These are phyloP conservation scores for Aspergillus texensis DNA, from an alignment of 2,329 filamentous ascomycete species.

Conservation along the genomic window DNA sequence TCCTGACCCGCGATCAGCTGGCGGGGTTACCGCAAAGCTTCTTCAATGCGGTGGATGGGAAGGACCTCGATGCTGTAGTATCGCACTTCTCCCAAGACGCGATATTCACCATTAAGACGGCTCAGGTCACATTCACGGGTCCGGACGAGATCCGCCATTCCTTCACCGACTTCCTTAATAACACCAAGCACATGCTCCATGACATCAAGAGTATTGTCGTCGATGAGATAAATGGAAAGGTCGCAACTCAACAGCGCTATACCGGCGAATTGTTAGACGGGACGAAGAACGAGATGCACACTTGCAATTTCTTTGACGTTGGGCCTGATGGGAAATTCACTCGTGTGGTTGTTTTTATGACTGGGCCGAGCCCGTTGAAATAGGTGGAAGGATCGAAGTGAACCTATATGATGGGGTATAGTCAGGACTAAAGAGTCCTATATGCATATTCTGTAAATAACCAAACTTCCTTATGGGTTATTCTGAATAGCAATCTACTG, in stretches of 20 bases:
- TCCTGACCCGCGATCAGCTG: not conserved
- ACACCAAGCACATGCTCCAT: slow-evolving; percentile 6
- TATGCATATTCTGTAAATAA: no score
- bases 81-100: slow-evolving; percentile 10
- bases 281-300: not conserved
- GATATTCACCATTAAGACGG: slow-evolving; percentile 10
- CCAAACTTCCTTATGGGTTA: no score
- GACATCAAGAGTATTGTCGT: slow-evolving; percentile 5
- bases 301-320: slow-evolving; percentile 15
- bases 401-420: no score
- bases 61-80: not conserved
- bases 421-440: no score
- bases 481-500: no score
- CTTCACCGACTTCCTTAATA: not conserved
- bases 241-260: slow-evolving; percentile 9
- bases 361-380: slow-evolving; percentile 8
- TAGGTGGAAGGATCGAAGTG: not conserved
- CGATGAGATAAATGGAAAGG: slow-evolving; percentile 7
- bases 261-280: slow-evolving; percentile 4
- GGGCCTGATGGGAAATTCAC: slow-evolving; percentile 3
- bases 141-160: not conserved
- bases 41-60: slow-evolving; percentile 4
- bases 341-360: slow-evolving; percentile 11
- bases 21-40: not conserved
- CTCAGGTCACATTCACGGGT: slow-evolving; percentile 5